phyloP scores from a whole-genome alignment of 257 asterid genomes.

The Penstemon newberryi region DNA sequence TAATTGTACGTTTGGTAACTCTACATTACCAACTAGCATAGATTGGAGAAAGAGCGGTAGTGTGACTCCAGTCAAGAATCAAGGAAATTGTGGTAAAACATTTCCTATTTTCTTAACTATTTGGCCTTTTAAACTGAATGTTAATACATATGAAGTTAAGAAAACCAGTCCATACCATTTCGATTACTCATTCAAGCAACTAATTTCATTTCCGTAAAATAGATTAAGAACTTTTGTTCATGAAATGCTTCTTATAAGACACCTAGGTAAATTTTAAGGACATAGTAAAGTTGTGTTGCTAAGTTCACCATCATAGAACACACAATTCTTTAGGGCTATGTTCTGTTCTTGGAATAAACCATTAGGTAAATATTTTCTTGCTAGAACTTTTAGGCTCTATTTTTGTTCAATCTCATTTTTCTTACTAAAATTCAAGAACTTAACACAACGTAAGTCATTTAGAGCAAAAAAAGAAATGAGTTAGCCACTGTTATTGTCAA shows the following conservation, averaged over 20 bases:
- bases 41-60: conserved; percentile 72
- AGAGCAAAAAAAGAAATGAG: no score
- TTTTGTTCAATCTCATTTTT: background rate
- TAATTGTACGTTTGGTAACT: background rate
- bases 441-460: no score
- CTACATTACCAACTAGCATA: conserved; percentile 33
- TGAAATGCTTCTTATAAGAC: background rate
- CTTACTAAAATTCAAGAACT: no score
- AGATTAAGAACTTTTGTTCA: background rate
- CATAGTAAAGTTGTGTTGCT: background rate
- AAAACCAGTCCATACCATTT: background rate
- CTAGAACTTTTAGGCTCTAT: background rate
- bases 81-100: conserved; percentile 57
- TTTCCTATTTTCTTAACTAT: background rate
- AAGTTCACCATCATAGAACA: background rate
- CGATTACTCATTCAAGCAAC: background rate
- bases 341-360: background rate
- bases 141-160: background rate
- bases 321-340: background rate
- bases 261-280: background rate
- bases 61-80: conserved; percentile 62
- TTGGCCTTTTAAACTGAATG: background rate
- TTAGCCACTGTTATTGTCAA: background rate
- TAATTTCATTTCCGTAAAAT: background rate
- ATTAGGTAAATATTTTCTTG: background rate